A percentile compares a stretch with the other conserved stretches of the same genome.
Conservation (phyloP, 257 asterid genomes). For the Cinchona pubescens region DNA sequence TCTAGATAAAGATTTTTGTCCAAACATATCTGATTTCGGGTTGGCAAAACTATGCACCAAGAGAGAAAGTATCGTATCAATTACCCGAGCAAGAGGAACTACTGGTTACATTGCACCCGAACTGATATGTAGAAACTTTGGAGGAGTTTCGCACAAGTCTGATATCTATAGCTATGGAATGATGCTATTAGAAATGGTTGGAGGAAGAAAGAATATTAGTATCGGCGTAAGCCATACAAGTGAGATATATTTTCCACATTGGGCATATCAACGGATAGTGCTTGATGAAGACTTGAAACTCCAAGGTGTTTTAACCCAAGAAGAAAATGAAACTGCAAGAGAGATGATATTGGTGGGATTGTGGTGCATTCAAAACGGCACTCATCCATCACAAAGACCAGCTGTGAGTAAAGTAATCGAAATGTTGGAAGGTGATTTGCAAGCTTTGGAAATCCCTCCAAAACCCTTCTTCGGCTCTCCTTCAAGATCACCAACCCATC, state of each 20-base stretch:
- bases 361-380: slow-evolving; percentile 30
- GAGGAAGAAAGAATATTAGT: too few relatives aligned
- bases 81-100: slow-evolving; percentile 19
- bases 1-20: slow-evolving; percentile 24
- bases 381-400: slow-evolving; percentile 9
- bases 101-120: slow-evolving; percentile 20
- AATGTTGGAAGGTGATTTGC: slow-evolving; percentile 16
- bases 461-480: neutral
- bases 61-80: slow-evolving; percentile 18
- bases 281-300: neutral
- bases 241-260: slow-evolving; percentile 22
- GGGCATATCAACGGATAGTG: slow-evolving; percentile 14
- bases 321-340: slow-evolving; percentile 13
- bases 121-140: neutral
- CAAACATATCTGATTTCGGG: slow-evolving; percentile 30
- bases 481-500: neutral
- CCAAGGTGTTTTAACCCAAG: neutral
- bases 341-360: slow-evolving; percentile 24
- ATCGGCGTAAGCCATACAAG: neutral
- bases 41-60: slow-evolving; percentile 19
- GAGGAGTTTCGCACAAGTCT: neutral
- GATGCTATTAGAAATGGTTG: slow-evolving; percentile 24
- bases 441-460: neutral
- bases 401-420: slow-evolving; percentile 11
- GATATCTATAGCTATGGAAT: slow-evolving; percentile 27